Evolutionary conservation across 148 eudicot species (phyloP).

Genomic region (Rhododendron henanense): DNA sequence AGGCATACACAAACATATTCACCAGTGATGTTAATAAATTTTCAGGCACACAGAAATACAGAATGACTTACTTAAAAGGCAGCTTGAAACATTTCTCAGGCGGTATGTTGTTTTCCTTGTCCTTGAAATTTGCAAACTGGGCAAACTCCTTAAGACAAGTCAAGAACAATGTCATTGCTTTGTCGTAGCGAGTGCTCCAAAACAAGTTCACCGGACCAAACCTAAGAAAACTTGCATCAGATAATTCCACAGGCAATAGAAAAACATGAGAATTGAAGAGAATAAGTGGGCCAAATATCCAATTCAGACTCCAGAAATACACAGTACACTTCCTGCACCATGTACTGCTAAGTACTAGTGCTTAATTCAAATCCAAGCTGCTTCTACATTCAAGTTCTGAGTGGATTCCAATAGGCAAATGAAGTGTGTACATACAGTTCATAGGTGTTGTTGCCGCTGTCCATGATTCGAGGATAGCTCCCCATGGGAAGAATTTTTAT

Average conservation of each 20-base stretch:
- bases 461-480: slow-evolving; percentile 94
- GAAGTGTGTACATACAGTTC: slow-evolving; percentile 66
- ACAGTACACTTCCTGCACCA: neutral
- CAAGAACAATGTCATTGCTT: slow-evolving; percentile 96
- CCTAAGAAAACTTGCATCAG: slow-evolving; percentile 27
- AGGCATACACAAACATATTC: neutral
- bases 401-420: neutral
- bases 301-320: neutral
- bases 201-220: slow-evolving; percentile 98
- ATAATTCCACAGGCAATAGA: neutral
- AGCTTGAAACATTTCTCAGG: slow-evolving; percentile 87
- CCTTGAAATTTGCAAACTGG: slow-evolving; percentile 61
- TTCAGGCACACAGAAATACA: neutral
- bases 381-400: neutral
- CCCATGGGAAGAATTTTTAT: slow-evolving; percentile 95
- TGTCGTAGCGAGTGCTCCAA: slow-evolving; percentile 99
- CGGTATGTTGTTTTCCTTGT: slow-evolving; percentile 82
- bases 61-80: slow-evolving; percentile 70
- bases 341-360: neutral
- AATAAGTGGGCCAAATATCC: neutral
- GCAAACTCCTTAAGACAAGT: slow-evolving; percentile 87
- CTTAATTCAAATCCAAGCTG: slow-evolving; percentile 1
- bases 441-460: slow-evolving; percentile 78
- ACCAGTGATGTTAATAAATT: neutral
- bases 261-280: neutral